phyloP scores from a whole-genome alignment of 2,329 filamentous ascomycete genomes.

The Cladobotryum protrusum region DNA sequence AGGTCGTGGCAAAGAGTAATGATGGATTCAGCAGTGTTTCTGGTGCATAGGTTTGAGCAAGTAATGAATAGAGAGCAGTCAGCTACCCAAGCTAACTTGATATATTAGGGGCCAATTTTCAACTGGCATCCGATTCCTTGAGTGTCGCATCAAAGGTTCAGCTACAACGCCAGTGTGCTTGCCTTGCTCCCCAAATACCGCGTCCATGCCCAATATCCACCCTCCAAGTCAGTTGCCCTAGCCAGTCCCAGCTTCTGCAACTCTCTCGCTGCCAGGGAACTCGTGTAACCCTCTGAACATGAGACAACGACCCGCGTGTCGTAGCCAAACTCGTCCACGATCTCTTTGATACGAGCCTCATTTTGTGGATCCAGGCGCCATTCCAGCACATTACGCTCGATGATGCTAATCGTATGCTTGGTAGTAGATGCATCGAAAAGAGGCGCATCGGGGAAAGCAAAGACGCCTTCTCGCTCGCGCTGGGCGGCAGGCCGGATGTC shows the following conservation, averaged over 20 bases:
- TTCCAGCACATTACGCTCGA: constrained; percentile 13
- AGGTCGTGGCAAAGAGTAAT: no score
- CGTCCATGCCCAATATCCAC: constrained; percentile 11
- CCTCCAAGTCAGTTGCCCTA: constrained; percentile 11
- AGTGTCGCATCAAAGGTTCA: no score
- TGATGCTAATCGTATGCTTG: constrained; percentile 8
- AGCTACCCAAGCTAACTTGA: no score
- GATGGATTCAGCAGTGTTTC: no score
- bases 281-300: constrained; percentile 12
- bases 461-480: constrained; percentile 8
- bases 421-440: neutral
- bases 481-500: constrained; percentile 13
- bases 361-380: constrained; percentile 12
- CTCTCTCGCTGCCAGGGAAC: constrained; percentile 11
- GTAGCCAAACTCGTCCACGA: constrained; percentile 13
- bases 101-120: no score
- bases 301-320: constrained; percentile 11
- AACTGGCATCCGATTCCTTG: no score
- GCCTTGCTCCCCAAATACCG: constrained; percentile 2
- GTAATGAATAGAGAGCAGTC: no score
- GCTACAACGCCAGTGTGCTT: neutral
- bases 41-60: no score
- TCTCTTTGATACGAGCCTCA: constrained; percentile 10
- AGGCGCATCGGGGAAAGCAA: neutral
- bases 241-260: constrained; percentile 9